Evolutionary conservation across 768 basidiomycete genomes (phyloP).

Genomic region (Dacryopinax spathularia): DNA sequence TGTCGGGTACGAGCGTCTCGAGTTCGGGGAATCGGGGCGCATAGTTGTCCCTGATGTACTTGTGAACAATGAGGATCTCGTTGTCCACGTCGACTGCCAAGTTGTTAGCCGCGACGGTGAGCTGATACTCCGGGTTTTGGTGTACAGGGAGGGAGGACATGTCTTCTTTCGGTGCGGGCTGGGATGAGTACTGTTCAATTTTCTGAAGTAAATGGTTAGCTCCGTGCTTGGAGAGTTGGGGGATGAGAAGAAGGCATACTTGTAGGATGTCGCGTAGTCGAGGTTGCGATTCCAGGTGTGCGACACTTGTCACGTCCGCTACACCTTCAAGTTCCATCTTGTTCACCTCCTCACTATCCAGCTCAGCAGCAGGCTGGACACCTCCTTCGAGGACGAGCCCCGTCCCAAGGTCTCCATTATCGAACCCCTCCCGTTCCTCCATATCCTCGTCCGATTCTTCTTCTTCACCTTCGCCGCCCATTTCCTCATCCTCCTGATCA

Average conservation of each 20-base stretch:
- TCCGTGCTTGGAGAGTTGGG: not conserved
- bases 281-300: conserved; percentile 77
- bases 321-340: conserved; percentile 79
- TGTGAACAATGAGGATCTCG: conserved; percentile 92
- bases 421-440: conserved; percentile 48
- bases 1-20: conserved; percentile 85
- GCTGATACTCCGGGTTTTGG: conserved; percentile 85
- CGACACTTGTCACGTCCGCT: conserved; percentile 76
- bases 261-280: conserved; percentile 75
- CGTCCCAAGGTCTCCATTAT: conserved; percentile 27
- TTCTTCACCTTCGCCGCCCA: conserved; percentile 30
- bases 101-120: conserved; percentile 97
- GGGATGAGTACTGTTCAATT: conserved; percentile 69
- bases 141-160: conserved; percentile 61
- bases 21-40: conserved; percentile 89
- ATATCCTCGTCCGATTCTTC: conserved; percentile 27
- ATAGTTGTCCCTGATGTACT: conserved; percentile 99
- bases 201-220: conserved; percentile 56
- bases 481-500: conserved; percentile 43
- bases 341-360: conserved; percentile 86
- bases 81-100: conserved; percentile 96
- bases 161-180: conserved; percentile 64
- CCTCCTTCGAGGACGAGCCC: conserved; percentile 43
- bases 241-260: conserved; percentile 28
- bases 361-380: conserved; percentile 83